A percentile compares a stretch with the other conserved stretches of the same genome.
These are phyloP conservation scores for Phytophthora boehmeriae DNA, from an alignment of 352 stramenopile species.

Conservation along the genomic window DNA sequence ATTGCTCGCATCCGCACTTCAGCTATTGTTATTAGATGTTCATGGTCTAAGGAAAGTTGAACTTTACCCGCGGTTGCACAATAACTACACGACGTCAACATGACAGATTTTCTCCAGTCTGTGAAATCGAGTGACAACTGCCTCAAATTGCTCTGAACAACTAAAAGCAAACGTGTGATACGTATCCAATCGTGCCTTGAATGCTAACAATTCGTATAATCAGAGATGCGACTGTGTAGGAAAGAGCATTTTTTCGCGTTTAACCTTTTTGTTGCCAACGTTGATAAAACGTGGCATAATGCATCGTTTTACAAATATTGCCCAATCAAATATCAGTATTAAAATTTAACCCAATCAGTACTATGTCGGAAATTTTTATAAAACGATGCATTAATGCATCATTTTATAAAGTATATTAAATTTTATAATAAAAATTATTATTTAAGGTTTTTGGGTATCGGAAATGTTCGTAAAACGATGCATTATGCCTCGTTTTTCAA, in stretches of 20 bases:
- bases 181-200: not conserved
- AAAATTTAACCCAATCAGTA: no score
- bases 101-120: constrained; percentile 1
- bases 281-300: no score
- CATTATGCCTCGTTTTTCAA: no score
- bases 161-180: not conserved
- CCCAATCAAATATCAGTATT: no score
- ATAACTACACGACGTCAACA: not conserved
- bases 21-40: not conserved
- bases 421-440: no score
- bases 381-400: no score
- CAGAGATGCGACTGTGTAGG: not conserved
- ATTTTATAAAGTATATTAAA: no score
- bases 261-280: no score
- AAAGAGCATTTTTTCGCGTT: not conserved
- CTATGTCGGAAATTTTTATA: no score
- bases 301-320: no score
- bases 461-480: no score
- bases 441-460: no score
- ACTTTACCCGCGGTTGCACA: not conserved
- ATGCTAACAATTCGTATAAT: constrained; percentile 1
- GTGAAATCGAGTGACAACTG: not conserved
- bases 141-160: not conserved
- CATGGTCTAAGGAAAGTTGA: not conserved
- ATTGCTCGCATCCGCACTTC: not conserved